These are phyloP conservation scores for Metarhizium rileyi DNA, from an alignment of 2,329 filamentous ascomycete genomes.

Conservation along the genomic window DNA sequence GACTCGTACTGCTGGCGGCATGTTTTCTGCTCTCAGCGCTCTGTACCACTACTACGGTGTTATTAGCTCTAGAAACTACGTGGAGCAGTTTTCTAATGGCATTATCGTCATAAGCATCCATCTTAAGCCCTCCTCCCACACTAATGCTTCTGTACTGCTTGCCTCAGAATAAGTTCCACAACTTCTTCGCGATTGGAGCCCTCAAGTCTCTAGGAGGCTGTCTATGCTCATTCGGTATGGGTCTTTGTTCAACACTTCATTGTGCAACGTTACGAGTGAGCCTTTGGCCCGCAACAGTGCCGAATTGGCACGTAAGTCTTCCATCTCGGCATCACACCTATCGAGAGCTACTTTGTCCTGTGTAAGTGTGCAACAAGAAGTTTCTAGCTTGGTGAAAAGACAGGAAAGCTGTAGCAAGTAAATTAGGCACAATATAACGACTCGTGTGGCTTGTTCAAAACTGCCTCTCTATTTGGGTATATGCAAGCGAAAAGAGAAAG, in stretches of 20 bases:
- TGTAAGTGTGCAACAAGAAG: too few relatives aligned
- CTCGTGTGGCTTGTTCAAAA: too few relatives aligned
- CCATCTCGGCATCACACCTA: too few relatives aligned
- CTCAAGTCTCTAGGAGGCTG: conserved; percentile 91
- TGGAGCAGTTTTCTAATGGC: conserved; percentile 97
- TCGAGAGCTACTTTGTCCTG: too few relatives aligned
- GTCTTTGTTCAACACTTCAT: conserved; percentile 97
- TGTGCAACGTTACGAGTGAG: too few relatives aligned
- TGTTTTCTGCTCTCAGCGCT: conserved; percentile 93
- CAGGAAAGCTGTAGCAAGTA: too few relatives aligned
- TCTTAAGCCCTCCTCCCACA: conserved; percentile 59
- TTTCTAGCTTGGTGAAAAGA: too few relatives aligned
- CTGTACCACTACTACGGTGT: conserved; percentile 98
- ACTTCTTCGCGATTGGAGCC: conserved; percentile 73
- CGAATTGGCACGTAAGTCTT: too few relatives aligned
- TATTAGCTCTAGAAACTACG: conserved; percentile 92
- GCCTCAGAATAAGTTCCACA: conserved; percentile 92
- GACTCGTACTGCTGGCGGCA: conserved; percentile 78
- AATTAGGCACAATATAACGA: too few relatives aligned
- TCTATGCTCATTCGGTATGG: conserved; percentile 96
- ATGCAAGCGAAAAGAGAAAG: too few relatives aligned
- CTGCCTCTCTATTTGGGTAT: too few relatives aligned
- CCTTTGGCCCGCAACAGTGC: too few relatives aligned
- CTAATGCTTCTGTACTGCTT: conserved; percentile 82
- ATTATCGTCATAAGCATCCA: conserved; percentile 97